Evolutionary conservation across 2,329 filamentous ascomycete species (phyloP), one percentile per base, ranked within the genome.

Genomic region (Ceratocystiopsis brevicomis): DNA sequence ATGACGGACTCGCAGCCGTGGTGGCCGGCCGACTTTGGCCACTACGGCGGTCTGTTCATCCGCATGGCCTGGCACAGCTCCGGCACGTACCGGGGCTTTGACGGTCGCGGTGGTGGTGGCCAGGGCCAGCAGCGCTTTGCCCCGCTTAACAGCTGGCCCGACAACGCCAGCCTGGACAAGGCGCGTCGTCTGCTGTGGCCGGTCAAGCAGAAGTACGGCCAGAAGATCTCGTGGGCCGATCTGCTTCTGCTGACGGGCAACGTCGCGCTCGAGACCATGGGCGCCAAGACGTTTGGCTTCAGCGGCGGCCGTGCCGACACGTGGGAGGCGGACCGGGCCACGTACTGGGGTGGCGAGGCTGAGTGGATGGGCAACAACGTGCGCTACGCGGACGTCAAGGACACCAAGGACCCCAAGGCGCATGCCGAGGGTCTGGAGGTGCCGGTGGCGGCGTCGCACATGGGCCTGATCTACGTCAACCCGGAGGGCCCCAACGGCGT

Each of bases 401-500:
- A 65, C 50, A 50, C 50, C 4, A 56, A 61, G 41, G 53, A 60
- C 49, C 55, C 56, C 47, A 57, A 58, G n/a, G 52, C 61, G 49
- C 64, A 56, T 16, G 63, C 73, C 51, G 62, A 77, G 46, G 67
- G 82, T 19, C 68, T 83, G 6, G 78, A 85, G 61, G 59, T 68
- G 53, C 80, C 80, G 2, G 59, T 86, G 14, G 79, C 65, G 9
- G 75, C 80, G 38, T 66, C 76, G 30, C 73, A 81, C 61, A 81
- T 82, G 75, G 81, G 81, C 55, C 62, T 87, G 53, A 86, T 87
- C 57, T 87, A 87, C 57, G 80, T 85, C 48, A 85, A 87, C 63
- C 81, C 81, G 3, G 78, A 85, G 59, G 81, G 81, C 9, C 81
- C 81, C 25, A 76, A 85, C 51, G 79, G 74, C 47, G 70, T 71